Base-by-base conservation (phyloP, 352 stramenopile genomes). In the Phytophthora pinifolia region DNA sequence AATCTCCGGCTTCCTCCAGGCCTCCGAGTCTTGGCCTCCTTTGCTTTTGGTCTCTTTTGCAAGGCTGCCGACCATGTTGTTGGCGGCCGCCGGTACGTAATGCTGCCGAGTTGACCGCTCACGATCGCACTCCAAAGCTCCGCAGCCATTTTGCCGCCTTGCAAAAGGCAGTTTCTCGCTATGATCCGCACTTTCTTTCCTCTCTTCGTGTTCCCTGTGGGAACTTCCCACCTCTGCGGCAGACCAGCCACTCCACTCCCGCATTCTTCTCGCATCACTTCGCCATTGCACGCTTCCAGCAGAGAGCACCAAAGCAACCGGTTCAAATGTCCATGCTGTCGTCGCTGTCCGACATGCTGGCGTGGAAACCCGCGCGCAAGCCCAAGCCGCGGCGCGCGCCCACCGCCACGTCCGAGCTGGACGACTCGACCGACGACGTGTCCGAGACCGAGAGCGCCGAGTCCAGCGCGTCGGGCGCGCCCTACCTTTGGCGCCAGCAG, bases 361-460 rank as follows among this genome's bases (percentile, higher is more conserved):
- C 51, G 17, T 82, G 71, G 74, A 77, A 77, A 42, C 33, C 57
- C 32, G 34, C 34, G 36, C 61, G 53, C 12, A 61, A 54, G 25
- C 32, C 52, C 20, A 72, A 61, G 35, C 9, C 50, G 17, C 32
- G 44, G 6, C 64, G 65, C 44, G 72, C 68, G 17, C 68, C 68
- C 35, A 85, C 69, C 7, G 53, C 72, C 31, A 81, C 65, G 33
- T 83, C 65, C 34, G 67, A 83, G 62, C 45, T 74, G 43, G 62
- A 66, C 39, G 67, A 69, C 37, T 62, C 54, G 14, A 63, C 49
- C 38, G 56, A 80, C 68, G 69, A 83, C 29, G 37, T 70, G 52
- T 81, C 65, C n/a, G 76, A 86, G 64, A 86, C 76, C 27, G 79
- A 87, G 64, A 78, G 79, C 48, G 74, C 63, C 29, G 64, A 64